Evolutionary conservation across 2,329 filamentous ascomycete genomes (phyloP), one percentile per base, ranked within the genome.

Genomic region (Colletotrichum orbiculare): DNA sequence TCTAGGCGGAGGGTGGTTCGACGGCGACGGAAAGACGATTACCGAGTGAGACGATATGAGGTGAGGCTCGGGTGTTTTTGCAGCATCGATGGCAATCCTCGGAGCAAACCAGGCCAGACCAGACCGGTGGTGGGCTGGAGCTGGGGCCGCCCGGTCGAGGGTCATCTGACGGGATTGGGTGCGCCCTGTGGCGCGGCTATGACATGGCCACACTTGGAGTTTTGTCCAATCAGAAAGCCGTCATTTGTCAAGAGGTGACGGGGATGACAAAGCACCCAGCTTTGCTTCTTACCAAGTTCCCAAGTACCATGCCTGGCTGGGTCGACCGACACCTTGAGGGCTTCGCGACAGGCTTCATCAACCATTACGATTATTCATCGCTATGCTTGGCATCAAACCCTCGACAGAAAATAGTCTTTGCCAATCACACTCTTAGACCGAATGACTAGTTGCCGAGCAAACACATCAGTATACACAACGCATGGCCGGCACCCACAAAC

Each of bases 151-250:
- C 25, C 52, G 41, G 52, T n/a, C 35, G 41, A 13, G 48, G 45
- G 63, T 66, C 63, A 63, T 47, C 63, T 66, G 63, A 66, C 52
- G 25, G 58, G 25, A n/a, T 39, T 49, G 46, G 37, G 34, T 43
- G 34, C 43, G 38, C 54, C 49, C 63, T 39, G 60, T 68, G 60
- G 60, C 55, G 58, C 60, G 67, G 64, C 64, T 65, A 65, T 68
- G 60, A 61, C 64, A 65, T 67, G 60, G 15, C 37, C 34, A 57
- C 57, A 33, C 37, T 35, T 43, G 5, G 11, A 46, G 17, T 25
- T 17, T 25, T 2, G 8, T 4, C 67, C 67, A 68, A 68, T 68
- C 53, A 62, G 12, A n/a, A 8, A 2, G 0, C 42, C 25, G 7
- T 33, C 62, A 66, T 66, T 66, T 66, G 63, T 66, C 63, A 66